Percentiles rank a stretch among this genome's conserved stretches.
Conservation (phyloP, 129 eudicot species). For the sunflower (Helianthus annuus) region HanXRQr2.0-SUNRISE NC_035447.2:174190553-174191052, state of each 20-base stretch:
- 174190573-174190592: too few relatives aligned
- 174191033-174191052: not conserved
- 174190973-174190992: not conserved
- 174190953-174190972: constrained; percentile 1
- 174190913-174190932: not conserved
- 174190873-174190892: not conserved
- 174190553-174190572: too few relatives aligned
- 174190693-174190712: too few relatives aligned
- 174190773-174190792: not conserved
- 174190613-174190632: too few relatives aligned
- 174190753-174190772: too few relatives aligned
- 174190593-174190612: too few relatives aligned
- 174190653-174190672: too few relatives aligned
- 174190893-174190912: not conserved
- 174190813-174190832: not conserved
- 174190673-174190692: too few relatives aligned
- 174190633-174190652: too few relatives aligned
- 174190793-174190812: not conserved
- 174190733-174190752: too few relatives aligned
- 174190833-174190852: not conserved
- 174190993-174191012: not conserved
- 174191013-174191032: not conserved
- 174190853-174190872: not conserved
- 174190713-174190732: too few relatives aligned
- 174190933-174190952: not conserved